Base-by-base conservation (phyloP, 23 red algal species). In the Pyropia yezoensis region DNA sequence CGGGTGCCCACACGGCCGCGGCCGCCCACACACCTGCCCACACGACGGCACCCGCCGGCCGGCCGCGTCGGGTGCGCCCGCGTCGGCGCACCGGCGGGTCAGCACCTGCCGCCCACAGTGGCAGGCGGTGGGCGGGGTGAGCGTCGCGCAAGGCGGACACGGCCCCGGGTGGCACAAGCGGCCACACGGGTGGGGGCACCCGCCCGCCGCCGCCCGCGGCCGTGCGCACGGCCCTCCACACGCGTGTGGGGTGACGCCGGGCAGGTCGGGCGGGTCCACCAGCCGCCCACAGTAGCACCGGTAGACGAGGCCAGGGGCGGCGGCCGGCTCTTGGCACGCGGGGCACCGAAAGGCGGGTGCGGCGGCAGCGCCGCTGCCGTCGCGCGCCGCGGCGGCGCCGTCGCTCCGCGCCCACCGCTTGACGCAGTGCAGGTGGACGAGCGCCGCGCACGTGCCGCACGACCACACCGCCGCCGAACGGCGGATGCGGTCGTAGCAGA, bases 91-190 rank as follows among this genome's bases (percentile, higher is more conserved):
- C 39, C 39, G 39, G 7, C 39, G 39, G 0, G 39, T 47, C 39
- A 47, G 11, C 39, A 47, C 20, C 54, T 67, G 23, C 28, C 54
- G 50, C 22, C 64, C 64, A 67, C 64, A 67, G 54, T 52, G 64
- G 54, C 64, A 67, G 27, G 64, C 24, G 13, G 25, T 25, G 1
- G 64, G 64, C 22, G 18, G 49, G 6, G 39, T 47, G 4, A 47
- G 39, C 7, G 39, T 47, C 4, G 39, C 24, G 50, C 14, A 67
- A 2, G 20, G 64, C 21, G 19, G 64, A 32, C 86, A 90, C 22
- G 86, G 86, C 26, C 86, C 86, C 17, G 86, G 86, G 49, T 90
- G 86, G 65, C 86, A 90, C n/a, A 80, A 21, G 53, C 60, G 60
- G 7, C 34, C 49, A 52, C 86, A 90, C 18, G 52, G 62, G 65